Evolutionary conservation across 306 rosid genomes (phyloP), one percentile per base, ranked within the genome.

Genomic region (Cicer arietinum): DNA sequence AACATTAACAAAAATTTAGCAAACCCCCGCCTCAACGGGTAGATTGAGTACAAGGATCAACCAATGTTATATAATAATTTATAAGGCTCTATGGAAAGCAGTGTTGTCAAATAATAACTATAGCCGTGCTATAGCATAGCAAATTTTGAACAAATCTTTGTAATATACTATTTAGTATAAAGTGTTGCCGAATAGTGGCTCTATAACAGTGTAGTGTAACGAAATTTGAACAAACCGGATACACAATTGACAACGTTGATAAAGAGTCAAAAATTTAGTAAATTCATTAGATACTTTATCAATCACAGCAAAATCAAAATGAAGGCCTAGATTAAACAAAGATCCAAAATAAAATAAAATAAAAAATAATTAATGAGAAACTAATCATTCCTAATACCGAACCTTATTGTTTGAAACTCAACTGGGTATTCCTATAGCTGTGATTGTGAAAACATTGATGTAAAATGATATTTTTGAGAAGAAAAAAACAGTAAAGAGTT

Each of bases 221-320:
- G 25, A 22, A 22, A 22, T 22, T 22, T 22, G 25, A 22, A 22
- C 25, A 22, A 22, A 22, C 2, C 1, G 30, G 30, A 22, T 1
- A 22, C 44, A 7, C 7, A 41, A 41, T 41, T 41, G 44, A 41
- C 44, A 41, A 7, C 44, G 7, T 41, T 22, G 30, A 22, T 22
- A 22, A 22, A 22, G 30, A 22, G 30, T 2, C 30, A 22, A 22
- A 22, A 22, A 2, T 22, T 22, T 0, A 50, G 67, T 14, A 62
- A 73, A 51, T 41, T 47, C 51, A 44, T 69, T 60, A 20, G 22
- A 54, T 77, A 44, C 48, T 57, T 54, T 39, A 40, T 22, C 7
- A 65, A 77, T 47, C 41, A 30, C 25, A 63, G 25, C 58, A 37
- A 8, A 37, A 53, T 59, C 20, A 68, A 70, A 75, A 48, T 18